These are phyloP conservation scores for Stevia rebaudiana DNA, from an alignment of 140 eudicot species.

Conservation along the genomic window DNA sequence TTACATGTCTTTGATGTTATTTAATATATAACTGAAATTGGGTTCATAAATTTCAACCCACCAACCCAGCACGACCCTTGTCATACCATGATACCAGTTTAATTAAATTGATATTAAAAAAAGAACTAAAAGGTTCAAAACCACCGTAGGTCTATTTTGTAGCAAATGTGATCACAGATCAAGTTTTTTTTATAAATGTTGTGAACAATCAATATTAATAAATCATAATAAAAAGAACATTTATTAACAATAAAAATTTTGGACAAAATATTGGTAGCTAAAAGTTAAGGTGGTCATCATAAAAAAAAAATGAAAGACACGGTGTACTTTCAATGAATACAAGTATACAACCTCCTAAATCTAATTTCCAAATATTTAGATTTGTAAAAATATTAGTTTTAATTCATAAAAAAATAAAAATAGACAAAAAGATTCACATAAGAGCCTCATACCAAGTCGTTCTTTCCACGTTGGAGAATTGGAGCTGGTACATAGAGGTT, in stretches of 20 bases:
- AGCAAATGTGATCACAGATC: background rate
- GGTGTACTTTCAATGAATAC: background rate
- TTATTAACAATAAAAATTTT: background rate
- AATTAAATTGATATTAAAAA: background rate
- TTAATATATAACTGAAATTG: background rate
- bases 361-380: background rate
- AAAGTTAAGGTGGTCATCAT: background rate
- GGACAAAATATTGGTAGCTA: background rate
- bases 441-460: constrained; percentile 51
- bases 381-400: background rate
- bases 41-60: background rate
- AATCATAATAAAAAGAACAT: background rate
- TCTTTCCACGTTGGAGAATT: constrained; percentile 56
- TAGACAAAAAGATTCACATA: background rate
- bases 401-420: background rate
- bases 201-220: background rate
- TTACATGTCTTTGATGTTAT: too few relatives aligned
- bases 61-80: background rate
- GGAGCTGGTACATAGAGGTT: constrained; percentile 94
- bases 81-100: background rate
- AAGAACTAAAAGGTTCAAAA: background rate
- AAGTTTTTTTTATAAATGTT: background rate
- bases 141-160: background rate
- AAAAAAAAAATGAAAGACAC: background rate
- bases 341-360: background rate